These are phyloP conservation scores for Grigorovia yakushimaensis DNA, from an alignment of 805 yeast species.

Conservation along the genomic window DNA sequence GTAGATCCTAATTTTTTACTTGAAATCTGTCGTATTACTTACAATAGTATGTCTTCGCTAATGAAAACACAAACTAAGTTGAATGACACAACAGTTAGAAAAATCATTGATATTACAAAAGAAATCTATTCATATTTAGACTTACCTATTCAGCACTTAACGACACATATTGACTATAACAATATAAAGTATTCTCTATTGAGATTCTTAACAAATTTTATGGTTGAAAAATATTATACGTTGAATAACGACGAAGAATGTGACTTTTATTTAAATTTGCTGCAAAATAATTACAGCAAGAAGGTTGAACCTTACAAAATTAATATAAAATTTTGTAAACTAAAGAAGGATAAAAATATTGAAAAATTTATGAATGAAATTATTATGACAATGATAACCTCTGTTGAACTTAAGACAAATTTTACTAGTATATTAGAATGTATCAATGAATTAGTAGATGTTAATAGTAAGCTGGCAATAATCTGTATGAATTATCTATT, in stretches of 20 bases:
- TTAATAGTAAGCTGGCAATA: conserved; percentile 21
- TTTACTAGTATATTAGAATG: conserved; percentile 19
- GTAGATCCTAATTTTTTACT: conserved; percentile 14
- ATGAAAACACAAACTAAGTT: not conserved
- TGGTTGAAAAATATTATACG: conserved; percentile 14
- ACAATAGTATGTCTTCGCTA: conserved; percentile 14
- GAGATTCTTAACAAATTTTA: conserved; percentile 20
- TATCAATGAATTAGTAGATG: conserved; percentile 22
- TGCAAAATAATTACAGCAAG: conserved; percentile 22
- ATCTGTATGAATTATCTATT: conserved; percentile 30
- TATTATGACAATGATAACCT: conserved; percentile 31
- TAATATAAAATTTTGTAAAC: conserved; percentile 14
- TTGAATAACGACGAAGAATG: conserved; percentile 2
- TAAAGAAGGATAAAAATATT: conserved; percentile 2
- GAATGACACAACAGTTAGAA: conserved; percentile 23
- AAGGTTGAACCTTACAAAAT: conserved; percentile 28
- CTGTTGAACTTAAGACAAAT: conserved; percentile 17
- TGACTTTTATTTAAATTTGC: conserved; percentile 12
- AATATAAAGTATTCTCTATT: conserved; percentile 18
- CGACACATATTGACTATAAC: conserved; percentile 10
- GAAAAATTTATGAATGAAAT: conserved; percentile 20
- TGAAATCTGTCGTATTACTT: conserved; percentile 28
- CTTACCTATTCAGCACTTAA: conserved; percentile 9
- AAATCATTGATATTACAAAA: conserved; percentile 17
- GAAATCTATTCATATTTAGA: conserved; percentile 5